Percentiles rank a stretch among this genome's conserved stretches.
These are phyloP conservation scores for Ballota nigra DNA, from an alignment of 257 asterid genomes.

Conservation along the genomic window DNA sequence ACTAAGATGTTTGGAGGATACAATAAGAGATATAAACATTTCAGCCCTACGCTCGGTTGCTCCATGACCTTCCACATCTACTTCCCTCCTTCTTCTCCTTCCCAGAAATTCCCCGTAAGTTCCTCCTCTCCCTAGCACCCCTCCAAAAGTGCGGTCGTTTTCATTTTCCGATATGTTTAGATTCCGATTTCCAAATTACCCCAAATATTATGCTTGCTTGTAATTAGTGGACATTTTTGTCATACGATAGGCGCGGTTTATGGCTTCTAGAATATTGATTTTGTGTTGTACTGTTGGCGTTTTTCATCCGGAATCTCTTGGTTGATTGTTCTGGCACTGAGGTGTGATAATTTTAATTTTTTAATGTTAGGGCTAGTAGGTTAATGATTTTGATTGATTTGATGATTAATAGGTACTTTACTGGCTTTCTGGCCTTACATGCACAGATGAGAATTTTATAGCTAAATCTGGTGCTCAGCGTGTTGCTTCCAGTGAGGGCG, in stretches of 20 bases:
- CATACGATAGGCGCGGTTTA: not conserved
- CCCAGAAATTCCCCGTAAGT: slow-evolving; percentile 72
- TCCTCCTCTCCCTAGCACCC: not conserved
- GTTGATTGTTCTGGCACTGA: not conserved
- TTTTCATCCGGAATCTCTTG: not conserved
- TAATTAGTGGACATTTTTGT: not conserved
- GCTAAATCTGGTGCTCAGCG: slow-evolving; percentile 96
- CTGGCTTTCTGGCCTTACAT: slow-evolving; percentile 96
- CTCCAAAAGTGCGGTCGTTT: not conserved
- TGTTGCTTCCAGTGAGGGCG: slow-evolving; percentile 73
- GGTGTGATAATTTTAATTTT: not conserved
- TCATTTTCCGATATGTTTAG: not conserved
- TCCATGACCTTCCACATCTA: slow-evolving; percentile 87
- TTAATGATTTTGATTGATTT: not conserved
- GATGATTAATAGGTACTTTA: slow-evolving; percentile 59
- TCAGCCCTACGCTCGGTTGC: slow-evolving; percentile 77
- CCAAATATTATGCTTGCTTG: not conserved
- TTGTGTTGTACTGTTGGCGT: not conserved
- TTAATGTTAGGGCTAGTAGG: not conserved
- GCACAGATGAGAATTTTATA: slow-evolving; percentile 93
- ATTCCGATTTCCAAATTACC: not conserved
- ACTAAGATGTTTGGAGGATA: slow-evolving; percentile 88
- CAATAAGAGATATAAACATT: slow-evolving; percentile 93
- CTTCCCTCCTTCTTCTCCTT: slow-evolving; percentile 81
- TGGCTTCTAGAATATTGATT: not conserved